A percentile compares a stretch with the other conserved stretches of the same genome.
Evolutionary conservation across 306 rosid species (phyloP).

Genomic region (Prunus campanulata): DNA sequence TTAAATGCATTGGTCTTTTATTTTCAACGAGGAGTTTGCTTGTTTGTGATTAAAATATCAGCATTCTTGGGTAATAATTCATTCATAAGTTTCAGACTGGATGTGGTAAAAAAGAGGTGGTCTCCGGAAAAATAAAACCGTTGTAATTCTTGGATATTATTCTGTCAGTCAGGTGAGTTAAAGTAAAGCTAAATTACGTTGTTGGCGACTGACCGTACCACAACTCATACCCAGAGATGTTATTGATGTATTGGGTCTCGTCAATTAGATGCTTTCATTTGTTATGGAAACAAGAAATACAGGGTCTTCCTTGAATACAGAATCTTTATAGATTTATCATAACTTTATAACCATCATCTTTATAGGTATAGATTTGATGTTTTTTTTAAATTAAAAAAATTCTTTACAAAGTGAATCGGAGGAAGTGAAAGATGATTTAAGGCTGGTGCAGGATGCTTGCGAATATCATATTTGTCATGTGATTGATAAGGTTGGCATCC

Average conservation of each 20-base stretch:
- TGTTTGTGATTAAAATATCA: slow-evolving; percentile 10
- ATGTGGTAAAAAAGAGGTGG: too few species aligned
- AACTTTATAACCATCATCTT: neutral
- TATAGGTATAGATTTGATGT: neutral
- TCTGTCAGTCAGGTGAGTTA: too few species aligned
- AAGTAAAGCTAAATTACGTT: too few species aligned
- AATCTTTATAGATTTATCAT: neutral
- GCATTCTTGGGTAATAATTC: too few species aligned
- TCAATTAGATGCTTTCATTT: neutral
- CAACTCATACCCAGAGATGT: neutral
- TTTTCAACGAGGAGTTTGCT: slow-evolving; percentile 22
- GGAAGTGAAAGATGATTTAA: neutral
- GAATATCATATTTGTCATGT: slow-evolving; percentile 12
- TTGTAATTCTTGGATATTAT: neutral
- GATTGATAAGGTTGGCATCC: slow-evolving; percentile 6
- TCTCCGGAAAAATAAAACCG: too few species aligned
- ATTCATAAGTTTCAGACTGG: too few species aligned
- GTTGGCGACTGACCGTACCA: too few species aligned
- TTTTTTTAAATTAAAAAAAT: too few species aligned
- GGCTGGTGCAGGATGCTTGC: neutral
- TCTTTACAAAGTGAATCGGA: neutral
- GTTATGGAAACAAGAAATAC: neutral
- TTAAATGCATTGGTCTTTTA: neutral
- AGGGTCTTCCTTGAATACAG: neutral
- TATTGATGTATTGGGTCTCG: neutral